Conservation (phyloP, 805 yeast genomes). For the Yueomyces sinensis region DNA sequence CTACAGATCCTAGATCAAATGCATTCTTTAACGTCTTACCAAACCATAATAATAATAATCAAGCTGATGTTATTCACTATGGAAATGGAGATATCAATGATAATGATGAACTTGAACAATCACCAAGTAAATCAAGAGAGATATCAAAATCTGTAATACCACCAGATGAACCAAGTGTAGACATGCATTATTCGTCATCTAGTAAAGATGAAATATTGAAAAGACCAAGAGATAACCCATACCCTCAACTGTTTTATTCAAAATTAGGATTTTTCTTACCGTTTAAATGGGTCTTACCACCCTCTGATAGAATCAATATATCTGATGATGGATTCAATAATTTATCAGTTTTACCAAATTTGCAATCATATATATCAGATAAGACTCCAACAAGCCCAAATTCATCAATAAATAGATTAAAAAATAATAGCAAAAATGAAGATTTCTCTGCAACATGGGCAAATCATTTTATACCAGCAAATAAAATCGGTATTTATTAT, state of each 20-base stretch:
- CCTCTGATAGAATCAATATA: conserved; percentile 13
- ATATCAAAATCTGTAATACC: neutral
- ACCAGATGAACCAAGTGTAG: neutral
- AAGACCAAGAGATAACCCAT: neutral
- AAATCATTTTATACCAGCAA: conserved; percentile 13
- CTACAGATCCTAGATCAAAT: neutral
- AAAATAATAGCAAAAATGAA: conserved; percentile 9
- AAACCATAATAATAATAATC: conserved; percentile 3
- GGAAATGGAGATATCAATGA: neutral
- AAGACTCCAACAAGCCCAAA: conserved; percentile 6
- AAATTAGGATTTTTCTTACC: conserved; percentile 19
- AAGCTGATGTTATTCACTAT: conserved; percentile 4
- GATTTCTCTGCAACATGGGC: conserved; percentile 21
- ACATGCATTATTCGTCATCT: neutral
- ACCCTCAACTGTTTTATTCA: conserved; percentile 12
- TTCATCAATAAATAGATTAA: conserved; percentile 12
- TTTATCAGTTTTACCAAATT: neutral
- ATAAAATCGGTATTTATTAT: conserved; percentile 17
- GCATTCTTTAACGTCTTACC: conserved; percentile 1
- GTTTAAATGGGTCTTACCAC: conserved; percentile 15
- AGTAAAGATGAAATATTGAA: neutral
- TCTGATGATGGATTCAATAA: conserved; percentile 20
- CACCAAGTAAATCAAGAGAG: neutral
- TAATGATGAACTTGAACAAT: neutral
- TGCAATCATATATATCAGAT: neutral